Evolutionary conservation across 2,329 filamentous ascomycete genomes (phyloP).

Genomic region (Colletotrichum plurivorum): DNA sequence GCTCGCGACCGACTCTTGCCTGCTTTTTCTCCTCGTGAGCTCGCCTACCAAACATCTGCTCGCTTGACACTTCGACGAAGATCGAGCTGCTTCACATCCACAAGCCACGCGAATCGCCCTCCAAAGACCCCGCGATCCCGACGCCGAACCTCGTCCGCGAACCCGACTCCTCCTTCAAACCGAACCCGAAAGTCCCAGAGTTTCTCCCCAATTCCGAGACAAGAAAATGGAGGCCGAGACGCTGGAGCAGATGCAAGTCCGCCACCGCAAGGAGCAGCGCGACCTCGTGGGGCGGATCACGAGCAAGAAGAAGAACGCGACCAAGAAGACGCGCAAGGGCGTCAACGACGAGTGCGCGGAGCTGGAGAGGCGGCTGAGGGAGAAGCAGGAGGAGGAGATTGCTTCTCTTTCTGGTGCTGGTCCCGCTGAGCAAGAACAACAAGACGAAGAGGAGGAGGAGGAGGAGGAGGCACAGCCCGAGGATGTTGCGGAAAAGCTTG

Average conservation of each 20-base stretch:
- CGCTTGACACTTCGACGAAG: no score
- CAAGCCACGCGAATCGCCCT: not conserved
- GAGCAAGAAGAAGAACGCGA: constrained; percentile 96
- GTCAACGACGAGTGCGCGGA: constrained; percentile 83
- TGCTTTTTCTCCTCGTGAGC: no score
- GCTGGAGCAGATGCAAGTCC: constrained; percentile 83
- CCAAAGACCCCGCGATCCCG: not conserved
- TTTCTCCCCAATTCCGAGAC: no score
- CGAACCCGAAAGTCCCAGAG: not conserved
- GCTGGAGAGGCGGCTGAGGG: constrained; percentile 76
- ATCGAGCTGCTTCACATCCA: no score
- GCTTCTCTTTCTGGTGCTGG: constrained; percentile 55
- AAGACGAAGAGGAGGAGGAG: constrained; percentile 41
- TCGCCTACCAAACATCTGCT: no score
- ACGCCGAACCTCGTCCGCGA: not conserved
- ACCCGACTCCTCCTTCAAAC: no score
- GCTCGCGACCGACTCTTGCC: not conserved
- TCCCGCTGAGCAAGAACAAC: constrained; percentile 1
- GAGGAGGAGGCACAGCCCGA: constrained; percentile 20
- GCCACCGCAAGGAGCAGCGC: constrained; percentile 89
- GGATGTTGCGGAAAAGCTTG: constrained; percentile 43
- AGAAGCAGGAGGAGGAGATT: constrained; percentile 76
- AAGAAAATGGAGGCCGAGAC: constrained; percentile 58
- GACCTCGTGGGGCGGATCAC: constrained; percentile 89
- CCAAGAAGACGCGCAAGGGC: constrained; percentile 85